Evolutionary conservation across 163 green algal species (phyloP).

Genomic region (Scenedesmus sp.): DNA sequence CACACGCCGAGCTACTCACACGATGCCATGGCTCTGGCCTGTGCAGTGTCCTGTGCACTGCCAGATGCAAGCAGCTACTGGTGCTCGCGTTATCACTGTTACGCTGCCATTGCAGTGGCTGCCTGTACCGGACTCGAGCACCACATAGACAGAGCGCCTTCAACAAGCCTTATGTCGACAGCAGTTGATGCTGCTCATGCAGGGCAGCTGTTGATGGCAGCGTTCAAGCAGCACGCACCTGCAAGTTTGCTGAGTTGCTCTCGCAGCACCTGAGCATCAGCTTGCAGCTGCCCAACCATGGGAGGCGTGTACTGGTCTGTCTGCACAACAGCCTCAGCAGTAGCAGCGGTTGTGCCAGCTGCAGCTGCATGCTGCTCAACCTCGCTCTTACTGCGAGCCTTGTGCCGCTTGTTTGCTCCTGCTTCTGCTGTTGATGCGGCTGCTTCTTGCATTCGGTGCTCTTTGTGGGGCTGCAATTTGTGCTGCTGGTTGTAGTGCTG

Average conservation of each 20-base stretch:
- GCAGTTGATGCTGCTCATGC: neutral
- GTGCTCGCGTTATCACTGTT: neutral
- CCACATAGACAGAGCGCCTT: neutral
- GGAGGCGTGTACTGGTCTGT: conserved; percentile 42
- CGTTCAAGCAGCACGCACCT: neutral
- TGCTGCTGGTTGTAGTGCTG: neutral
- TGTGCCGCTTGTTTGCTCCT: neutral
- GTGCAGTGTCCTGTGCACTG: neutral
- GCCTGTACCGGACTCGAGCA: neutral
- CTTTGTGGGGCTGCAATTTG: neutral
- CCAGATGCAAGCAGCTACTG: neutral
- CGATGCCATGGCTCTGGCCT: neutral
- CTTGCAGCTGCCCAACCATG: neutral
- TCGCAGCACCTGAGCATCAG: conserved; percentile 8
- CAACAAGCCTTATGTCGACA: neutral
- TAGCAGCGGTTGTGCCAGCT: neutral
- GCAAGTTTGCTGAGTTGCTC: conserved; percentile 10
- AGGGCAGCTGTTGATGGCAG: neutral
- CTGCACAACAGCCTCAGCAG: conserved; percentile 25
- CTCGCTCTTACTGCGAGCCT: neutral
- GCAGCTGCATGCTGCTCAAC: neutral
- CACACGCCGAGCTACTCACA: neutral
- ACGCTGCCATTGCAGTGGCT: neutral
- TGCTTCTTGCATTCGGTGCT: neutral
- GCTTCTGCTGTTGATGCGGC: neutral